Base-by-base conservation (phyloP, 352 stramenopile species). In the Globisporangium viniferum region DNA sequence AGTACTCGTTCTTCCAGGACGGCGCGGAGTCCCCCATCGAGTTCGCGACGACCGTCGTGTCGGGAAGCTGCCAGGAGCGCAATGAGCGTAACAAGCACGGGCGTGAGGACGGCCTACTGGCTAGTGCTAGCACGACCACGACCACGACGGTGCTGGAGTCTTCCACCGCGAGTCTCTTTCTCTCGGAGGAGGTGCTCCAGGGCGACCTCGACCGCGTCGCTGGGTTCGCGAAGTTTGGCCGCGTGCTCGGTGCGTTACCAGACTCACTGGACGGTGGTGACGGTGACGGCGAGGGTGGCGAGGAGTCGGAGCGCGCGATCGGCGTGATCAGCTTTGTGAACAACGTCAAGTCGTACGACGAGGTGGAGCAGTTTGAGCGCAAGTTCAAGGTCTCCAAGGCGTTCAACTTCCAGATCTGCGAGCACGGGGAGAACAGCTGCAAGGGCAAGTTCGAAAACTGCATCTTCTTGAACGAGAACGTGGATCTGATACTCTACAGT, bases 401-500 rank as follows among this genome's bases (percentile, higher is more conserved):
- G 39, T 71, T 71, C 66, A 71, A 71, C 66, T 71, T 71, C 36
- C 39, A 67, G 39, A 5, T 71, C 2, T 71, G 75, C 56, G 66
- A 68, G 1, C 15, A 12, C 1, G 65, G 71, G 24, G 35, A 59
- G n/a, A 73, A 72, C 48, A 69, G 56, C 35, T 10, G 57, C n/a
- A 15, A n/a, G 31, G 62, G 59, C 5, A 49, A 57, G 5, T 83
- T 77, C 59, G 64, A 79, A 49, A 79, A 87, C 53, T 80, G 71
- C 65, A 71, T 88, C 61, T 29, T 76, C 18, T 54, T 90, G 9
- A 24, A 65, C 10, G 64, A 85, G 10, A 66, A 46, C 3, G 74
- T 77, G 0, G 77, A 89, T 12, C 31, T 92, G 57, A 85, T 82
- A 66, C 73, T 86, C 73, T 90, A 88, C 75, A 90, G 83, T 29